Evolutionary conservation across 305 asterid species (phyloP).

Genomic region (Fraxinus greggii): DNA sequence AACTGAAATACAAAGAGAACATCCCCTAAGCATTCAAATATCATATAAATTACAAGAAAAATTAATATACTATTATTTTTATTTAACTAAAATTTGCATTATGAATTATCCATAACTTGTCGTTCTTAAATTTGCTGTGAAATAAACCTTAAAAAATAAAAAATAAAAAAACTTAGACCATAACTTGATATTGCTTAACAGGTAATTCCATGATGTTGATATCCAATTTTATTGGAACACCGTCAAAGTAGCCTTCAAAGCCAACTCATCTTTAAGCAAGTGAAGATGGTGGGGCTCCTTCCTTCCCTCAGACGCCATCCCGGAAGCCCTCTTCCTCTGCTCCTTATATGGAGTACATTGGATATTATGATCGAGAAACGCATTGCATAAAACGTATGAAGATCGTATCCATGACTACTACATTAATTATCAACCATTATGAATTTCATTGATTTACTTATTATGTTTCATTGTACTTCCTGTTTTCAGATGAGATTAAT

Average conservation of each 20-base stretch:
- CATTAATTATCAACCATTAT: not conserved
- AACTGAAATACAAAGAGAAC: no score
- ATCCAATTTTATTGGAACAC: not conserved
- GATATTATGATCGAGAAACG: not conserved
- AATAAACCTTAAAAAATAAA: no score
- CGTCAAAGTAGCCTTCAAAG: no score
- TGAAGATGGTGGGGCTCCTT: no score
- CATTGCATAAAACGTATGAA: not conserved
- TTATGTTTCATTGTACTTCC: not conserved
- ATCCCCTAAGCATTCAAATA: not conserved
- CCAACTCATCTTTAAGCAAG: no score
- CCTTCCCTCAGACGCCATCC: not conserved
- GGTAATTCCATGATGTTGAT: not conserved
- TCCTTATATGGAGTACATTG: no score
- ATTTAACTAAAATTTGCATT: not conserved
- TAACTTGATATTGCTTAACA: no score
- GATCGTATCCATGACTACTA: no score
- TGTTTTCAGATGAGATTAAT: no score
- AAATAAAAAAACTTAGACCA: no score
- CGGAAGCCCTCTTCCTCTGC: not conserved
- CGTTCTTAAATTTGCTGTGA: not conserved
- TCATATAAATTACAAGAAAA: not conserved
- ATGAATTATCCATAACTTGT: not conserved
- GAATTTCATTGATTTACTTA: not conserved
- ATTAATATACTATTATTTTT: no score